Evolutionary conservation across 257 asterid genomes (phyloP).

Genomic region (Fraxinus americana): DNA sequence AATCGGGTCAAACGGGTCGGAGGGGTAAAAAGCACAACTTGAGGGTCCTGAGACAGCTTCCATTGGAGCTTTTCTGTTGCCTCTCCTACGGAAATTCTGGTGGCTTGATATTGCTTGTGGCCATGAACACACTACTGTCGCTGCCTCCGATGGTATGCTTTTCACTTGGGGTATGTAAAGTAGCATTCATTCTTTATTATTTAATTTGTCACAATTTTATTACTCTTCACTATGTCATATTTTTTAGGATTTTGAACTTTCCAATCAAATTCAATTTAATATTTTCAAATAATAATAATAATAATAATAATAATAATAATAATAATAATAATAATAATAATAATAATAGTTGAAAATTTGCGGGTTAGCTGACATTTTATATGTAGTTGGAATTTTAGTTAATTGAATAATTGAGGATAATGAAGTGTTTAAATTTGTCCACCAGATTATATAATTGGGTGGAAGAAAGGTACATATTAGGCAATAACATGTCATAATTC

Average conservation of each 20-base stretch:
- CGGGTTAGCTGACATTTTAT: background rate
- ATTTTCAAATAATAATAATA: too few relatives aligned
- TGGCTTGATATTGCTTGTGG: slow-evolving; percentile 91
- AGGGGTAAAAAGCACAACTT: slow-evolving; percentile 50
- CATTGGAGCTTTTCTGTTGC: slow-evolving; percentile 87
- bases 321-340: too few relatives aligned
- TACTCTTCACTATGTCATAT: background rate
- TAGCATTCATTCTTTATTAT: slow-evolving; percentile 15
- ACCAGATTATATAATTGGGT: too few relatives aligned
- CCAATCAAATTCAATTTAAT: background rate
- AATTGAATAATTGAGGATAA: too few relatives aligned
- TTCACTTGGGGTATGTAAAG: slow-evolving; percentile 86
- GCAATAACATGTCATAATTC: background rate
- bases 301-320: too few relatives aligned
- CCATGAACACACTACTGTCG: slow-evolving; percentile 85
- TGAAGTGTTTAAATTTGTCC: too few relatives aligned
- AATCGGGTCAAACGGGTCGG: slow-evolving; percentile 94
- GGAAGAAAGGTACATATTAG: background rate
- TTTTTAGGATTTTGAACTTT: background rate
- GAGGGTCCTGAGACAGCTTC: slow-evolving; percentile 80
- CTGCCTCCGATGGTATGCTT: slow-evolving; percentile 86
- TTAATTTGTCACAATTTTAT: background rate
- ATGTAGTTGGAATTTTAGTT: background rate
- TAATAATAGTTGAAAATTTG: background rate
- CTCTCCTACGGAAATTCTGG: slow-evolving; percentile 63